Base-by-base conservation (phyloP, 257 asterid genomes). In the Galeopsis tetrahit region DNA sequence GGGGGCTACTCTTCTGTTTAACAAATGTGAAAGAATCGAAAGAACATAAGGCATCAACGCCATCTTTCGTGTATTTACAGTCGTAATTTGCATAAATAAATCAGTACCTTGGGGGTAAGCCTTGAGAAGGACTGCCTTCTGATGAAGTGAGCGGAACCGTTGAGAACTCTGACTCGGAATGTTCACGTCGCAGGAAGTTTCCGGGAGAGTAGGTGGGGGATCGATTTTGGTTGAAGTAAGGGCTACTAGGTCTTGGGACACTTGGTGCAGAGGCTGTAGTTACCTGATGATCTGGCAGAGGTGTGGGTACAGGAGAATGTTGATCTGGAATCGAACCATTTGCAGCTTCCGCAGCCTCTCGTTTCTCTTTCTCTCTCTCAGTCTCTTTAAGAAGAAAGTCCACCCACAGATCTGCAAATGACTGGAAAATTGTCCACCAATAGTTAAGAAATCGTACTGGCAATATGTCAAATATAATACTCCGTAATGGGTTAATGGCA, bases 351-450 rank as follows among this genome's bases (percentile, higher is more conserved):
- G 79, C 83, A 14, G 87, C 77, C 68, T 79, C 96, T 38, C 87
- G 81, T 79, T 82, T 92, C 57, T 87, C 99, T 79, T 82, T 92
- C 57, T 87, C 99, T 82, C 90, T 84, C 77, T 92, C 98, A 0
- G 84, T 85, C 85, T 95, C 97, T 5, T 82, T 87, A 64, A 95
- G 98, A 60, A 95, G 98, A 72, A 95, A 95, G 85, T 95, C 99
- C 81, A 95, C 99, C 99, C 99, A 95, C 58, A 92, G 64, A 80
- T 92, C 97, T 85, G 96, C 87, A 72, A 95, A 92, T 36, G 98
- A 88, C 99, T 95, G 96, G 39, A 77, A 14, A 40, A 49, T 36
- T 36, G 59, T 44, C 77, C 78, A 51, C 48, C 13, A 62, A 75
- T 42, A 43, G 40, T 35, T 72, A 39, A 77, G 70, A 63, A 56